Percentiles rank a stretch among this genome's conserved stretches.
phyloP scores from a whole-genome alignment of 768 basidiomycete species.

The Mycena alexandri region DNA sequence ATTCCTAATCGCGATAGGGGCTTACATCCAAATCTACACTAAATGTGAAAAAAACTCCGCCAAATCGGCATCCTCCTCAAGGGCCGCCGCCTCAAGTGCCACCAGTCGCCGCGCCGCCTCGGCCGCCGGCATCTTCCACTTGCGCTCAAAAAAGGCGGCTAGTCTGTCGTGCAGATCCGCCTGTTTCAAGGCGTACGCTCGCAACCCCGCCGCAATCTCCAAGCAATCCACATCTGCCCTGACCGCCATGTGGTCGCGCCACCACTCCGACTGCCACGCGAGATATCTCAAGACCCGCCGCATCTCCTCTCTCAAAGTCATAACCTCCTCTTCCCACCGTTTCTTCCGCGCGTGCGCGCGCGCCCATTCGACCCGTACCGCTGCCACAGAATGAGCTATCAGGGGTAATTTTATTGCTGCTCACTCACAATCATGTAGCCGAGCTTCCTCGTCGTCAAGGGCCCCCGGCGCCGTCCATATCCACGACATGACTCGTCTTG shows the following conservation, averaged over 20 bases:
- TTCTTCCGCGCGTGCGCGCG: constrained; percentile 16
- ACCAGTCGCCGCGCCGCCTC: no score
- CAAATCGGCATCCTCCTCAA: no score
- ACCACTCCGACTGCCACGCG: constrained; percentile 19
- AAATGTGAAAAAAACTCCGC: no score
- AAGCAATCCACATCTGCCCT: not conserved
- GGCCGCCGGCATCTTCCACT: no score
- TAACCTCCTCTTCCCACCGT: constrained; percentile 29
- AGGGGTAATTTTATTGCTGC: not conserved
- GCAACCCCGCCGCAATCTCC: constrained; percentile 1
- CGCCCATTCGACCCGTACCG: constrained; percentile 33
- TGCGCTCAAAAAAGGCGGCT: no score
- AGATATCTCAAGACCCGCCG: constrained; percentile 18
- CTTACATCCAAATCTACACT: no score
- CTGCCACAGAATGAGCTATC: constrained; percentile 3
- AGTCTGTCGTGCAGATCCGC: not conserved
- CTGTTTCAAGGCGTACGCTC: constrained; percentile 16
- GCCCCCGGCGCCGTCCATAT: constrained; percentile 23
- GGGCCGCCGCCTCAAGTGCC: no score
- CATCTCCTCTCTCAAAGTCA: constrained; percentile 32
- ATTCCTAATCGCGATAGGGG: no score
- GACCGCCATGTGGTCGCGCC: not conserved
- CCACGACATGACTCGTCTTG: constrained; percentile 20
- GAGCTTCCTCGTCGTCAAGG: not conserved
- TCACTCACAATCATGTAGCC: not conserved